Evolutionary conservation across 2,329 filamentous ascomycete species (phyloP).

Genomic region (Aspergillus versicolor): DNA sequence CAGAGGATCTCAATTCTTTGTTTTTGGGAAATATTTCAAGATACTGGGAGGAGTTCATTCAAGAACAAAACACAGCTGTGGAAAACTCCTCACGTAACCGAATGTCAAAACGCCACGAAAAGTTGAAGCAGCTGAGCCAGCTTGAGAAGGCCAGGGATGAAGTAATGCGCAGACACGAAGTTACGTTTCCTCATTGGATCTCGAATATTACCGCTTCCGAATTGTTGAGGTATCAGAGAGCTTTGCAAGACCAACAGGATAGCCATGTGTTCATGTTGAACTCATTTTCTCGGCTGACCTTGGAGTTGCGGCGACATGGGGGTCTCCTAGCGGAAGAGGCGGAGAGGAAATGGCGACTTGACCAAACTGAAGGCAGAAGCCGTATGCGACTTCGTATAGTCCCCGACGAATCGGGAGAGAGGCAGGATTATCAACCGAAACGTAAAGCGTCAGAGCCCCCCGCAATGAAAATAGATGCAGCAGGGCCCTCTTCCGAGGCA

Average conservation of each 20-base stretch:
- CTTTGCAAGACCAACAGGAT: conserved; percentile 90
- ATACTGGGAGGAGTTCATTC: conserved; percentile 85
- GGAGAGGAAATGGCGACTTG: conserved; percentile 80
- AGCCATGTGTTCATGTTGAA: conserved; percentile 75
- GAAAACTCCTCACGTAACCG: conserved; percentile 71
- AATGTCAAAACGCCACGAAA: conserved; percentile 75
- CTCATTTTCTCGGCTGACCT: conserved; percentile 74
- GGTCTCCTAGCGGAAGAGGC: conserved; percentile 71
- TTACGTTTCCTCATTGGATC: conserved; percentile 86
- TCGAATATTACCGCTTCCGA: conserved; percentile 94
- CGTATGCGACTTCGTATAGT: conserved; percentile 88
- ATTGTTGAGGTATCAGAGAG: conserved; percentile 84
- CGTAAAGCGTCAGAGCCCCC: conserved; percentile 61
- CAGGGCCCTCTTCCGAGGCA: conserved; percentile 40
- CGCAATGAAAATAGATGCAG: conserved; percentile 47
- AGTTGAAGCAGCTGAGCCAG: conserved; percentile 73
- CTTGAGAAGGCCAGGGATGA: conserved; percentile 70
- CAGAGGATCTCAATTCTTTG: conserved; percentile 72
- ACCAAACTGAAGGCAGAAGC: conserved; percentile 92
- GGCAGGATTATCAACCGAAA: conserved; percentile 82
- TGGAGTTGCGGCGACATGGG: conserved; percentile 74
- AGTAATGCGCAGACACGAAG: conserved; percentile 76
- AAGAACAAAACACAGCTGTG: conserved; percentile 75
- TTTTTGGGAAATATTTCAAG: conserved; percentile 81
- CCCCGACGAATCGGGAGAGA: conserved; percentile 68